A percentile compares a stretch with the other conserved stretches of the same genome.
Conservation (phyloP, 225 moss, liverwort and hornwort genomes). For the Ulota crispa region DNA sequence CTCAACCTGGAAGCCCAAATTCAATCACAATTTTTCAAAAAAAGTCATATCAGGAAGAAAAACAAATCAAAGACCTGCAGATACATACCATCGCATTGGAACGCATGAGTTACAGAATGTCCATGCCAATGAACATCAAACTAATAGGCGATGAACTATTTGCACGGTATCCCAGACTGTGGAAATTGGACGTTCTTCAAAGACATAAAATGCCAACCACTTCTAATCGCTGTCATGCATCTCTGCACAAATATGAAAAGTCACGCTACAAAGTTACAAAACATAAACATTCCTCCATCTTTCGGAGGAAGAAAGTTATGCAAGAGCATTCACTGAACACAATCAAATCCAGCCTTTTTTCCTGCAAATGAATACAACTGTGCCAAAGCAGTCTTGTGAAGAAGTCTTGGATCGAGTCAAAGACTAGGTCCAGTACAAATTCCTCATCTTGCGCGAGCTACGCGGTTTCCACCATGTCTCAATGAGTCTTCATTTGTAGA, state of each 20-base stretch:
- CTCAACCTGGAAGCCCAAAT: constrained; percentile 75
- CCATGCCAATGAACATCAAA: neutral
- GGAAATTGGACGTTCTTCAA: neutral
- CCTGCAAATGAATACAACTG: neutral
- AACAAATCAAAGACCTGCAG: neutral
- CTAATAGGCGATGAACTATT: neutral
- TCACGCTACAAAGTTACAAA: neutral
- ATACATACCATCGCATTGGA: neutral
- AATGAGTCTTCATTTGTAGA: neutral
- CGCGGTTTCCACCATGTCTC: neutral
- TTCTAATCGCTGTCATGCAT: neutral
- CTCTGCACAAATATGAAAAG: neutral
- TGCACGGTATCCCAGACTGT: neutral
- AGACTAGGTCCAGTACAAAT: neutral
- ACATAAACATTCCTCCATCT: neutral
- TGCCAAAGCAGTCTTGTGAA: neutral
- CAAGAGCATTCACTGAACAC: neutral
- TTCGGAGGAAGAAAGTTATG: neutral
- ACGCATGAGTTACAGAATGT: neutral
- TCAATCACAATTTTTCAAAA: constrained; percentile 5
- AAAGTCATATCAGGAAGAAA: neutral
- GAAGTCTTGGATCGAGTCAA: neutral
- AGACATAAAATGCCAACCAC: neutral
- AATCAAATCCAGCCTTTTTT: neutral
- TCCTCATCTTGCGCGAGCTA: neutral